phyloP scores from a whole-genome alignment of 2,329 filamentous ascomycete genomes.

The Annulohypoxylon truncatum region DNA sequence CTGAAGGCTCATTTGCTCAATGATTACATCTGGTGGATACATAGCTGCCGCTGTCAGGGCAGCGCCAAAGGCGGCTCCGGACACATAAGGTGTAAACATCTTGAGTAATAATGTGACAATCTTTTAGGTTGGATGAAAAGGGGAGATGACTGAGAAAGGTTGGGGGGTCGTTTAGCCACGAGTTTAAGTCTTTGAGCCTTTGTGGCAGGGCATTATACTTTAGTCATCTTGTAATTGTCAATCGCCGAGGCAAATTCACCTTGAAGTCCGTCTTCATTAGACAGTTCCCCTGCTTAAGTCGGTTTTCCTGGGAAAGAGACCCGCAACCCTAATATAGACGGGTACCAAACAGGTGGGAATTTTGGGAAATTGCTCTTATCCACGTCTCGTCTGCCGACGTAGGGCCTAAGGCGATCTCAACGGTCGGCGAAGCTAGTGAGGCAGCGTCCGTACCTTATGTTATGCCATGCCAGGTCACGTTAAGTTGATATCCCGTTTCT shows the following conservation, averaged over 20 bases:
- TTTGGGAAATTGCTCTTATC: constrained; percentile 19
- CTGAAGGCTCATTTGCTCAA: constrained; percentile 68
- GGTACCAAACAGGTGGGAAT: constrained; percentile 22
- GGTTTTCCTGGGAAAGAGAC: constrained; percentile 17
- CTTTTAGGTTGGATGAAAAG: not conserved
- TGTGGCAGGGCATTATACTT: constrained; percentile 24
- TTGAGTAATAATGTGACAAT: not conserved
- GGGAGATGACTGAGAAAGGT: not conserved
- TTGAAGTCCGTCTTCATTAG: constrained; percentile 16
- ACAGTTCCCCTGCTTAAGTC: constrained; percentile 10
- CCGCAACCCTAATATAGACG: constrained; percentile 20
- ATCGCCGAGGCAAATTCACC: constrained; percentile 33
- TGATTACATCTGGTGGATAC: constrained; percentile 68
- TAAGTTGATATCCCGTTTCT: constrained; percentile 17
- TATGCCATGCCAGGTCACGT: constrained; percentile 21
- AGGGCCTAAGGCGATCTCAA: constrained; percentile 26
- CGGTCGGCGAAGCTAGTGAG: constrained; percentile 39
- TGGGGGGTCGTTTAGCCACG: not conserved
- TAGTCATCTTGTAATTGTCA: constrained; percentile 29
- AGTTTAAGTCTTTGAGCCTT: constrained; percentile 7
- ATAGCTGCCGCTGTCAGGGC: constrained; percentile 71
- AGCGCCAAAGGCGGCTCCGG: constrained; percentile 71
- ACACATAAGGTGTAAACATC: constrained; percentile 49
- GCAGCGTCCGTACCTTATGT: constrained; percentile 2
- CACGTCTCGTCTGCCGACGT: constrained; percentile 22